phyloP scores from a whole-genome alignment of 352 stramenopile species.

The Phytophthora agathidicida region DNA sequence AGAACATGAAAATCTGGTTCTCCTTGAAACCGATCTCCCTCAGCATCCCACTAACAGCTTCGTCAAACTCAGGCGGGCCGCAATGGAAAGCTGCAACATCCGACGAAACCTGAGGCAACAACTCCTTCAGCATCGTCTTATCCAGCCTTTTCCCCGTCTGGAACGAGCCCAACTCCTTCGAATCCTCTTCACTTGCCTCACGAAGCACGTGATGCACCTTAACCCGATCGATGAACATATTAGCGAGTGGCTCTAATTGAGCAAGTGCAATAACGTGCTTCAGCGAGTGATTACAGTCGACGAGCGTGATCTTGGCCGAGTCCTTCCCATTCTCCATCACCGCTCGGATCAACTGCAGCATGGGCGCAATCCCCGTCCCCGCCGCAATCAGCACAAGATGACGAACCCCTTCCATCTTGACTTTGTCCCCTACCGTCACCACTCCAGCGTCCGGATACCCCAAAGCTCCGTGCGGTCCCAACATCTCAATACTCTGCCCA shows the following conservation, averaged over 20 bases:
- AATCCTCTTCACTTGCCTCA: conserved; percentile 48
- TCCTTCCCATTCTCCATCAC: conserved; percentile 65
- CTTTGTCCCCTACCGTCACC: conserved; percentile 53
- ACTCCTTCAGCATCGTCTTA: conserved; percentile 43
- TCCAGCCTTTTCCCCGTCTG: conserved; percentile 54
- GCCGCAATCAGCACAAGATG: conserved; percentile 81
- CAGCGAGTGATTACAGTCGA: conserved; percentile 78
- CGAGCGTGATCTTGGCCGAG: conserved; percentile 66
- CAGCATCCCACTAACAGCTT: conserved; percentile 52
- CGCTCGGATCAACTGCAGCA: conserved; percentile 82
- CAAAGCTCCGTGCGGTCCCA: conserved; percentile 69
- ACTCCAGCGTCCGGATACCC: conserved; percentile 61
- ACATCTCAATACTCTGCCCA: conserved; percentile 75
- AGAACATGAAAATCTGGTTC: conserved; percentile 59
- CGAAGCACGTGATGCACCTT: conserved; percentile 73
- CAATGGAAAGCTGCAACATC: conserved; percentile 75
- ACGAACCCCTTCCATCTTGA: conserved; percentile 46
- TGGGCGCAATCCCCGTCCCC: conserved; percentile 80
- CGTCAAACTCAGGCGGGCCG: conserved; percentile 75
- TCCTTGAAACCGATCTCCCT: conserved; percentile 52
- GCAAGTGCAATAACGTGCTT: conserved; percentile 73
- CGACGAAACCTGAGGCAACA: conserved; percentile 46
- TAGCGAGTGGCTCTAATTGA: conserved; percentile 76
- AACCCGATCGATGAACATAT: conserved; percentile 77
- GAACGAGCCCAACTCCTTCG: conserved; percentile 56